phyloP scores from a whole-genome alignment of 306 rosid species.

The Cucumis melo region DNA sequence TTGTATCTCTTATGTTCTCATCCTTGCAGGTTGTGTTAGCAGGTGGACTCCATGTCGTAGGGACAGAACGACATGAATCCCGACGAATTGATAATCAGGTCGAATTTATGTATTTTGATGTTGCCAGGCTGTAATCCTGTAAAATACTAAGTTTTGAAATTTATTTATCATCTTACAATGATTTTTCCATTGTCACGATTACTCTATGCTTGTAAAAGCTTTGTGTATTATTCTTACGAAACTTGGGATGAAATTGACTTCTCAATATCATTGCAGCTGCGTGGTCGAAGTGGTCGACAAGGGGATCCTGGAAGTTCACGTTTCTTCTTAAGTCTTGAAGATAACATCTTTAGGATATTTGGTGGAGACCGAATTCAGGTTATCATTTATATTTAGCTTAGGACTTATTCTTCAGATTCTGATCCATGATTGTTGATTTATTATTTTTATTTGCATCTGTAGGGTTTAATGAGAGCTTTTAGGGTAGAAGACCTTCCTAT shows the following conservation, averaged over 20 bases:
- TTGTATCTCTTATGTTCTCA: conserved; percentile 9
- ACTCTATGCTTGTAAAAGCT: background rate
- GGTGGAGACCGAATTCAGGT: conserved; percentile 98
- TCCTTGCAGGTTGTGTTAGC: conserved; percentile 73
- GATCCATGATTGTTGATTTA: conserved; percentile 7
- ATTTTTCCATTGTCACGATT: conserved; percentile 2
- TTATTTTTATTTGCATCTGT: conserved; percentile 13
- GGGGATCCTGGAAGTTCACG: conserved; percentile 98
- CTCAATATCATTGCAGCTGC: conserved; percentile 36
- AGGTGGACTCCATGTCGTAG: conserved; percentile 95
- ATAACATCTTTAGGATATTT: conserved; percentile 87
- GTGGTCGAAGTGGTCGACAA: conserved; percentile 94
- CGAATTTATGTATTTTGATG: background rate
- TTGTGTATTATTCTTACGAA: conserved; percentile 3
- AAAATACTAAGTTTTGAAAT: background rate
- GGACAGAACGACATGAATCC: conserved; percentile 94
- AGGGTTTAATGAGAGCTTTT: conserved; percentile 96
- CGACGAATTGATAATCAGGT: conserved; percentile 97
- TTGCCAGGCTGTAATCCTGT: background rate
- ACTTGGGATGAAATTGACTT: conserved; percentile 9
- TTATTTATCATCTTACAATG: background rate
- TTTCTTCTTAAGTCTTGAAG: conserved; percentile 94
- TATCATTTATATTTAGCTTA: conserved; percentile 7
- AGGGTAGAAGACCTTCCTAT: conserved; percentile 97
- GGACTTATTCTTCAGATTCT: background rate